These are phyloP conservation scores for Pleurotus giganteus DNA, from an alignment of 768 basidiomycete genomes.

Conservation along the genomic window DNA sequence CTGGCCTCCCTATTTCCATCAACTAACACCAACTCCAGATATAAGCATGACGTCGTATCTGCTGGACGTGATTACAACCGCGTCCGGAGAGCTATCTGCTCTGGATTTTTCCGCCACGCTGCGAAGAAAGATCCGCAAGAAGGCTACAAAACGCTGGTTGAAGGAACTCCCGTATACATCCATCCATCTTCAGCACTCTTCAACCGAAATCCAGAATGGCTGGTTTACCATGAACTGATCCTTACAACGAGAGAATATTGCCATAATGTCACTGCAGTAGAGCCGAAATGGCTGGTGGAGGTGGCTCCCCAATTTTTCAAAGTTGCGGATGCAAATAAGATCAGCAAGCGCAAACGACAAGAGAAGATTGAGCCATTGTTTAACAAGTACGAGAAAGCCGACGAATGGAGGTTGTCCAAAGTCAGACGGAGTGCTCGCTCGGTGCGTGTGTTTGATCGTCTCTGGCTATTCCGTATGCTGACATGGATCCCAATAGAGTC, in stretches of 20 bases:
- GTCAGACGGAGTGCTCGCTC: constrained; percentile 90
- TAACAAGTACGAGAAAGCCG: constrained; percentile 94
- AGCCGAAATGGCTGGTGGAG: constrained; percentile 98
- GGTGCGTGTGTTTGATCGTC: constrained; percentile 31
- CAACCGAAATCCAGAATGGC: constrained; percentile 96
- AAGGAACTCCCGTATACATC: constrained; percentile 98
- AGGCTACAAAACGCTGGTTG: constrained; percentile 96
- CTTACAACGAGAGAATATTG: constrained; percentile 96
- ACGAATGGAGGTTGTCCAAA: constrained; percentile 93
- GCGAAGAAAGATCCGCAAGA: constrained; percentile 99
- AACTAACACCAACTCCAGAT: constrained; percentile 46
- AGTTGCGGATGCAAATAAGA: constrained; percentile 96
- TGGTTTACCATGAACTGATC: constrained; percentile 93
- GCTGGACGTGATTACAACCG: constrained; percentile 91
- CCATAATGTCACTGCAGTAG: constrained; percentile 91
- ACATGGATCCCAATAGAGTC: constrained; percentile 51
- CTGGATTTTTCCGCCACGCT: constrained; percentile 96
- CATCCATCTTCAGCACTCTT: constrained; percentile 97
- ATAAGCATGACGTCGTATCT: constrained; percentile 95
- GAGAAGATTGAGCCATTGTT: constrained; percentile 96
- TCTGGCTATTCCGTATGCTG: not conserved
- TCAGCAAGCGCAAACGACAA: constrained; percentile 92
- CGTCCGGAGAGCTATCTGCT: constrained; percentile 93
- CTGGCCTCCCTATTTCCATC: not conserved
- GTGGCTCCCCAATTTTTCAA: constrained; percentile 99